A percentile compares a stretch with the other conserved stretches of the same genome.
phyloP scores from a whole-genome alignment of 169 alveolate species.

The Eimeria falciformis region DNA sequence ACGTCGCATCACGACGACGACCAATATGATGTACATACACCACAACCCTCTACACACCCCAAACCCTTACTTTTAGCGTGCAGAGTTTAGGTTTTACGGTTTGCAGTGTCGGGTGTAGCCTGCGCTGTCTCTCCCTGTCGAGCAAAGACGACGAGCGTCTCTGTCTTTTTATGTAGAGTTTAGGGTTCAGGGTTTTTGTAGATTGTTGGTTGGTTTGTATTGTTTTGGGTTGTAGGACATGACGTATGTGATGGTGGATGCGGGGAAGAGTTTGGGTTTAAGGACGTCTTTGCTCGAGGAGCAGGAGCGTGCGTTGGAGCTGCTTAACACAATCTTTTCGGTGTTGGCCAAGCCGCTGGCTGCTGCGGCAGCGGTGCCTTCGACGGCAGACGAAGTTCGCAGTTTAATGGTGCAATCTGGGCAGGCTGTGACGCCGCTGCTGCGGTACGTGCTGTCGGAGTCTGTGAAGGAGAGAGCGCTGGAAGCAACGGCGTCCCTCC shows the following conservation, averaged over 20 bases:
- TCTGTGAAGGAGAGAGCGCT: constrained; percentile 88
- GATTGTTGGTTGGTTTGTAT: too few relatives aligned
- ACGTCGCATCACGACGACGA: too few relatives aligned
- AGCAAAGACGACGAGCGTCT: too few relatives aligned
- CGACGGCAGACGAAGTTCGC: not conserved
- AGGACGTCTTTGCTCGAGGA: constrained; percentile 69
- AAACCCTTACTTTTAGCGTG: too few relatives aligned
- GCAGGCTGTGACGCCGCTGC: constrained; percentile 85
- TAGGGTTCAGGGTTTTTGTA: too few relatives aligned
- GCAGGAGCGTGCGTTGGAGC: constrained; percentile 65
- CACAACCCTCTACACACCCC: too few relatives aligned
- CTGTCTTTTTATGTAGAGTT: too few relatives aligned
- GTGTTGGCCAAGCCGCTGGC: constrained; percentile 55
- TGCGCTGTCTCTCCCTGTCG: too few relatives aligned
- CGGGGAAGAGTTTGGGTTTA: constrained; percentile 24
- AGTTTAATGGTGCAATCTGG: constrained; percentile 68
- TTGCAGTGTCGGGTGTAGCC: too few relatives aligned
- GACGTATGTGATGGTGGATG: constrained; percentile 57
- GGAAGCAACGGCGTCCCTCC: constrained; percentile 87
- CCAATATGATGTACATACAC: too few relatives aligned
- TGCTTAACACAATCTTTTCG: constrained; percentile 39
- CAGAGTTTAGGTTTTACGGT: too few relatives aligned
- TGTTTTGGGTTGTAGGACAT: constrained; percentile 43
- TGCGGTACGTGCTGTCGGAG: constrained; percentile 84
- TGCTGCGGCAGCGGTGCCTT: constrained; percentile 4